A percentile compares a stretch with the other conserved stretches of the same genome.
phyloP scores from a whole-genome alignment of 1,284 basidiomycete species.

The Cutaneotrichosporon sp. region DNA sequence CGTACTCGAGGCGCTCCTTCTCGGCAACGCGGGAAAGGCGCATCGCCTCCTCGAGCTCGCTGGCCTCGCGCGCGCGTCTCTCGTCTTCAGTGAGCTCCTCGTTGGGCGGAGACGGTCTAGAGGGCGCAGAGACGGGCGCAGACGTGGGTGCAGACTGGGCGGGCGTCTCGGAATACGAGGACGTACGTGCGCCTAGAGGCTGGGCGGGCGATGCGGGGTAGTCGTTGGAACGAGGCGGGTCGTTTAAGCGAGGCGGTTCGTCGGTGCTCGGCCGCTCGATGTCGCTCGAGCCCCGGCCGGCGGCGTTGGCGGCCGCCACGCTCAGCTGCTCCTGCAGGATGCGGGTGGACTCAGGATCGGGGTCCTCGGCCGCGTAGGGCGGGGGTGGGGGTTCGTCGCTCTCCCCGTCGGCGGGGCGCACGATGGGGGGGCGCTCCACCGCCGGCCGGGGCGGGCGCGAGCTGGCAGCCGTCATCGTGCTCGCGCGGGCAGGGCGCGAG shows the following conservation, averaged over 20 bases:
- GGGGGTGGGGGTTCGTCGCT: constrained; percentile 42
- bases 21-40: constrained; percentile 35
- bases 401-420: background rate
- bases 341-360: constrained; percentile 46
- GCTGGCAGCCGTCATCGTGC: background rate
- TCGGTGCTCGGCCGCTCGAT: background rate
- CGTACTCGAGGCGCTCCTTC: constrained; percentile 43
- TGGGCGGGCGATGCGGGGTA: constrained; percentile 15
- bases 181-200: constrained; percentile 2
- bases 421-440: background rate
- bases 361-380: constrained; percentile 45
- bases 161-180: background rate
- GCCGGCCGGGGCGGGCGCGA: background rate
- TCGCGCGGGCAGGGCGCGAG: background rate
- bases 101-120: background rate
- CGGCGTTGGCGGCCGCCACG: constrained; percentile 13
- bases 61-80: constrained; percentile 42
- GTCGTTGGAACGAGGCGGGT: constrained; percentile 12
- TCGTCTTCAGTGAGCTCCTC: constrained; percentile 23
- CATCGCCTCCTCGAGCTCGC: constrained; percentile 47
- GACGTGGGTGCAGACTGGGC: too few relatives aligned
- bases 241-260: too few relatives aligned
- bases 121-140: background rate
- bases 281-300: background rate
- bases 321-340: constrained; percentile 41